Base-by-base conservation (phyloP, 2,329 filamentous ascomycete species). In the Cordyceps militaris region DNA sequence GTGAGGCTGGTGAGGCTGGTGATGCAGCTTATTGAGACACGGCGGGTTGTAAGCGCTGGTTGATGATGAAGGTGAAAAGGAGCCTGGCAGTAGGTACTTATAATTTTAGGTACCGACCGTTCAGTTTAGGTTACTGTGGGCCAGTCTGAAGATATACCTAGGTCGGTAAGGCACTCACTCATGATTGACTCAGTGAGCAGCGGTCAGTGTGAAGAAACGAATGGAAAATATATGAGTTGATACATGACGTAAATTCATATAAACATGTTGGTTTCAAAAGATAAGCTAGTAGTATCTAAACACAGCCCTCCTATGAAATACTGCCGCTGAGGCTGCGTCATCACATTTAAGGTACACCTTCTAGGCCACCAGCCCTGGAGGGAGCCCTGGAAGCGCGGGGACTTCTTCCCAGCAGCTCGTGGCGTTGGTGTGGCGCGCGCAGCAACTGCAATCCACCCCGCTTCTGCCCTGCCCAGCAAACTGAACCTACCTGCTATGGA, bases 371-470 rank as follows among this genome's bases (percentile, higher is more conserved):
- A 40, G 5, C 38, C 38, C 11, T 42, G 38, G 9, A 19, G 34
- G n/a, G 30, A 19, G 14, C 13, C 19, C 5, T n/a, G 32, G 48
- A 51, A 51, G 48, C 48, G 48, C 48, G 50, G 50, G 50, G 36
- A 34, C 44, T 38, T 28, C 9, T 21, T 30, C 11, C 28, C 44
- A 30, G 44, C 8, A 42, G 16, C 44, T 47, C 24, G 16, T 26
- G 26, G 44, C 44, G 24, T 36, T 40, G n/a, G n/a, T n/a, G n/a
- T n/a, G n/a, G n/a, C n/a, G 28, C 51, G 51, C 28, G 23, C 53
- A 56, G 30, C 52, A 56, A 54, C 13, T n/a, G 8, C 21, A 43
- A 36, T 32, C 53, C 53, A 48, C 53, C 53, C 53, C 53, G 53
- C 53, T 56, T 56, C 53, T 56, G 21, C 38, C 36, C n/a, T 26